Evolutionary conservation across 2,329 filamentous ascomycete genomes (phyloP).

Genomic region (Sporothrix inflata): DNA sequence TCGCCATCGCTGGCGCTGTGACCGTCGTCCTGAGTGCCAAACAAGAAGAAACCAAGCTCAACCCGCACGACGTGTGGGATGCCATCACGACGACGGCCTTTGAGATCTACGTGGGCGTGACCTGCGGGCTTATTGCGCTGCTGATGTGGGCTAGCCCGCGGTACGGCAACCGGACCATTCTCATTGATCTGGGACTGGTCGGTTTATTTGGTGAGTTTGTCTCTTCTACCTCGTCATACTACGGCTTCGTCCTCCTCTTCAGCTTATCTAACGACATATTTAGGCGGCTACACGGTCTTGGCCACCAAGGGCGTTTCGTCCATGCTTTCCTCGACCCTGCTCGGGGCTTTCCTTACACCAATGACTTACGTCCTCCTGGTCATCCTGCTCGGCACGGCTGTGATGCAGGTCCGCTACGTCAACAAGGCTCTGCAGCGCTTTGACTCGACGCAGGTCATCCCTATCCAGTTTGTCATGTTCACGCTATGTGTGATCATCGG

Average conservation of each 20-base stretch:
- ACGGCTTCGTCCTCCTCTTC: neutral
- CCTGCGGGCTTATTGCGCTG: constrained; percentile 69
- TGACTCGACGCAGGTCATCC: constrained; percentile 96
- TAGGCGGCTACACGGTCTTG: constrained; percentile 92
- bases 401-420: constrained; percentile 97
- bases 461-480: constrained; percentile 95
- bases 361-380: constrained; percentile 86
- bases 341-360: constrained; percentile 86
- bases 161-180: constrained; percentile 82
- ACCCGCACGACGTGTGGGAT: constrained; percentile 85
- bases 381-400: constrained; percentile 78
- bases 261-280: neutral
- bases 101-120: constrained; percentile 84
- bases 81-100: constrained; percentile 89
- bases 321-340: constrained; percentile 86
- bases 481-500: constrained; percentile 94
- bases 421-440: constrained; percentile 88
- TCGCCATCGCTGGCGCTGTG: constrained; percentile 85
- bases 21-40: constrained; percentile 92
- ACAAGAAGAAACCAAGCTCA: constrained; percentile 85
- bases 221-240: neutral
- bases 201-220: constrained; percentile 79
- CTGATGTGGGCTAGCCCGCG: constrained; percentile 81
- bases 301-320: constrained; percentile 97
- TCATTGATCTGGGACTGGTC: constrained; percentile 92